A percentile compares a stretch with the other conserved stretches of the same genome.
phyloP scores from a whole-genome alignment of 352 stramenopile species.

The Pythium oligandrum region DNA sequence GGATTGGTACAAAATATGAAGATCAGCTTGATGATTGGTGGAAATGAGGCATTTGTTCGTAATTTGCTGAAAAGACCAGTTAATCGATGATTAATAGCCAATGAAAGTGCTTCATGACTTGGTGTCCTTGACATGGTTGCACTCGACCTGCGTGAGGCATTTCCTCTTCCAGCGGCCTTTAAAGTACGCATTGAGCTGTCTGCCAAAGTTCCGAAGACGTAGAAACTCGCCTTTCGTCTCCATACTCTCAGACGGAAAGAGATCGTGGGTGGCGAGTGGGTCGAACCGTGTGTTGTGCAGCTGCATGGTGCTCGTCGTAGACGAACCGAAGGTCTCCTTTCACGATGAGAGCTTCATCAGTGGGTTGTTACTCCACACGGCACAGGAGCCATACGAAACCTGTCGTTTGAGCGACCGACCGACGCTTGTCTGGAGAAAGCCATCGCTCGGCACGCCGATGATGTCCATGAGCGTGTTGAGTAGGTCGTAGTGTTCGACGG shows the following conservation, averaged over 20 bases:
- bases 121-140: background rate
- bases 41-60: no score
- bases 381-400: constrained; percentile 22
- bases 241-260: constrained; percentile 20
- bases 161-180: constrained; percentile 40
- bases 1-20: no score
- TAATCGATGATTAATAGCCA: no score
- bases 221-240: constrained; percentile 11
- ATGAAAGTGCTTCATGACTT: no score
- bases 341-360: constrained; percentile 34
- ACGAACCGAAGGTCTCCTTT: constrained; percentile 31
- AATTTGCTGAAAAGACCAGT: no score
- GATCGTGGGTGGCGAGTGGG: constrained; percentile 30
- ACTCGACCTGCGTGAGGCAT: constrained; percentile 25
- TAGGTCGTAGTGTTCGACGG: constrained; percentile 14
- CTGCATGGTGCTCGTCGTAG: constrained; percentile 35
- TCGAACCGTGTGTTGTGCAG: constrained; percentile 36
- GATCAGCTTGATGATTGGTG: no score
- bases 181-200: constrained; percentile 31
- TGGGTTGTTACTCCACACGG: constrained; percentile 58
- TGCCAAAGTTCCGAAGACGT: background rate
- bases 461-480: constrained; percentile 22
- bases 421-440: constrained; percentile 19
- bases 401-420: constrained; percentile 31
- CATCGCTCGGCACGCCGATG: constrained; percentile 10